Evolutionary conservation across 2,329 filamentous ascomycete genomes (phyloP), one percentile per base, ranked within the genome.

Genomic region (Sclerotinia minor): DNA sequence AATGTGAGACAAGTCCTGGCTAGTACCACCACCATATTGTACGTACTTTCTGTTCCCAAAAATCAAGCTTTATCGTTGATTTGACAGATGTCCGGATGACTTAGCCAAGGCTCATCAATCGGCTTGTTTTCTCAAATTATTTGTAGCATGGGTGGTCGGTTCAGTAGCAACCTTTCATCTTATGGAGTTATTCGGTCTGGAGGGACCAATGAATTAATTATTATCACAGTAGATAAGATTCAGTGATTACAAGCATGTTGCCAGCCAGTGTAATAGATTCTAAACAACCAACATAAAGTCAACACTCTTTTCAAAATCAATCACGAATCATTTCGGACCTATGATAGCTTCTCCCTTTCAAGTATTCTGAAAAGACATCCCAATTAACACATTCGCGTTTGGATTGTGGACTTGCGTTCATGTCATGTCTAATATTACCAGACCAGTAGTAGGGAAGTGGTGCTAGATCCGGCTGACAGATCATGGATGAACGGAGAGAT

Each of bases 371-470:
- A 49, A 66, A 60, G 0, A 38, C n/a, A 26, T 52, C 44, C 64
- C 64, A 66, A n/a, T 66, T 41, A 17, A 66, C 44, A 52, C 64
- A 66, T 41, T 60, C 54, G 24, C 64, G 53, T 44, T 52, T 66
- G 9, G 55, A 58, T 38, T 66, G 29, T 0, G 64, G 64, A 32
- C 64, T 66, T 41, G 41, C 64, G 13, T 66, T 66, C 64, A 66
- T 66, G 2, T 60, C 53, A 13, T 66, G 64, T 26, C 29, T 47
- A 17, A 5, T 13, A 11, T 66, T 66, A 26, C 64, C 53, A 38
- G 64, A 66, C 64, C 64, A 66, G 35, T 66, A 66, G 32, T 60
- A 66, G 11, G 64, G 64, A 5, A 66, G 64, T 2, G 64, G 64
- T 38, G 64, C 64, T 17, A 66, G 53, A 24, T 66, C 64, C 6